Percentiles rank a stretch among this genome's conserved stretches.
phyloP scores from a whole-genome alignment of 306 rosid genomes.

The Gastrolobium bilobum region DNA sequence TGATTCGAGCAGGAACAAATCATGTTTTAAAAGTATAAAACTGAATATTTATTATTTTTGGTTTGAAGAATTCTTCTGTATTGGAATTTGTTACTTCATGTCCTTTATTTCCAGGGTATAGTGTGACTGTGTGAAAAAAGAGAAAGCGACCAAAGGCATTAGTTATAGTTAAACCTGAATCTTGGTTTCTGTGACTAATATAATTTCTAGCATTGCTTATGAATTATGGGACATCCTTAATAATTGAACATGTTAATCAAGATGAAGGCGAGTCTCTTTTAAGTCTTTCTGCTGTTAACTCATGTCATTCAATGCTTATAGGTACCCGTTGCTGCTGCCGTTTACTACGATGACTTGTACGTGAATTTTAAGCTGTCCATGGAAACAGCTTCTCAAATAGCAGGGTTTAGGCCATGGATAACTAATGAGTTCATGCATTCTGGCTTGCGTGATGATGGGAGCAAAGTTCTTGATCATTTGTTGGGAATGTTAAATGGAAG shows the following conservation, averaged over 20 bases:
- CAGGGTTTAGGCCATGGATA: conserved; percentile 85
- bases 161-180: conserved; percentile 4
- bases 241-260: neutral
- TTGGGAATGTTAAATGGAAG: conserved; percentile 83
- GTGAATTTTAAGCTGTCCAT: conserved; percentile 79
- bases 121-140: neutral
- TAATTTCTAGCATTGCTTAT: neutral
- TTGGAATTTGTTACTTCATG: neutral
- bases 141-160: neutral
- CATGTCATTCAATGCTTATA: conserved; percentile 49
- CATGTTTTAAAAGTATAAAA: neutral
- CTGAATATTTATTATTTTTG: neutral
- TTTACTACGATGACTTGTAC: conserved; percentile 83
- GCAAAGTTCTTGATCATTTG: conserved; percentile 84
- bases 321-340: conserved; percentile 98
- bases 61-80: neutral
- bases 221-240: conserved; percentile 8
- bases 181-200: no score
- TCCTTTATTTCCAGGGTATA: neutral
- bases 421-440: conserved; percentile 97
- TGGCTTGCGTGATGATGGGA: conserved; percentile 86
- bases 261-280: neutral
- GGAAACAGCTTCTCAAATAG: conserved; percentile 91
- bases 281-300: conserved; percentile 3
- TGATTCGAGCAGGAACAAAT: neutral